Evolutionary conservation across 2,329 filamentous ascomycete genomes (phyloP).

Genomic region (Ceratocystis colombiana): DNA sequence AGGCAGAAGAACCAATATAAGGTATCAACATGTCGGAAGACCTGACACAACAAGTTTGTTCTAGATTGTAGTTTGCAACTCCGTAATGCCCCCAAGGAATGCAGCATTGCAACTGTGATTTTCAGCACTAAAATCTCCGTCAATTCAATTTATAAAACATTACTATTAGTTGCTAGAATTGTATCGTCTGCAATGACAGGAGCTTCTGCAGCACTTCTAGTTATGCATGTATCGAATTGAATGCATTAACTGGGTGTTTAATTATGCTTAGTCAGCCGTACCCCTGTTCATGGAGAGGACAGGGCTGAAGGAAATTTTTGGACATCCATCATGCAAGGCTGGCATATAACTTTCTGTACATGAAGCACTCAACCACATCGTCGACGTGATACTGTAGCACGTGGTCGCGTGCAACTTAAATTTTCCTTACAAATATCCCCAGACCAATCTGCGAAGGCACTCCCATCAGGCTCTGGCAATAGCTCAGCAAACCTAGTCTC

Average conservation of each 20-base stretch:
- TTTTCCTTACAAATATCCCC: neutral
- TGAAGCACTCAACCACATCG: conserved; percentile 21
- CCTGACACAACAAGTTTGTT: too few species aligned
- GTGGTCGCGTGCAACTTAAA: conserved; percentile 22
- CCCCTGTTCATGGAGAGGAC: conserved; percentile 14
- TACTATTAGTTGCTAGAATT: too few species aligned
- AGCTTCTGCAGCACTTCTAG: neutral
- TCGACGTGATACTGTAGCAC: conserved; percentile 24
- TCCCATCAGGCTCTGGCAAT: conserved; percentile 14
- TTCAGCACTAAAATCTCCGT: too few species aligned
- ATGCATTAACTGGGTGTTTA: neutral
- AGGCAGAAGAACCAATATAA: too few species aligned
- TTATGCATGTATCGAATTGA: conserved; percentile 11
- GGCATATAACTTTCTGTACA: conserved; percentile 11
- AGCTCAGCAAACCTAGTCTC: conserved; percentile 18
- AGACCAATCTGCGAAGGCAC: neutral
- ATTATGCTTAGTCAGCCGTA: neutral
- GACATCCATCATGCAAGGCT: conserved; percentile 24
- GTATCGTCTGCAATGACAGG: too few species aligned
- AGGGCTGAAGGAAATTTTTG: conserved; percentile 26
- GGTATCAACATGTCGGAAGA: too few species aligned
- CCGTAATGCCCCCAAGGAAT: neutral
- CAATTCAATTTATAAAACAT: too few species aligned
- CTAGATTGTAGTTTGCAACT: neutral
- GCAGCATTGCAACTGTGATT: too few species aligned